Base-by-base conservation (phyloP, 148 eudicot species). In the Nepenthes gracilis region DNA sequence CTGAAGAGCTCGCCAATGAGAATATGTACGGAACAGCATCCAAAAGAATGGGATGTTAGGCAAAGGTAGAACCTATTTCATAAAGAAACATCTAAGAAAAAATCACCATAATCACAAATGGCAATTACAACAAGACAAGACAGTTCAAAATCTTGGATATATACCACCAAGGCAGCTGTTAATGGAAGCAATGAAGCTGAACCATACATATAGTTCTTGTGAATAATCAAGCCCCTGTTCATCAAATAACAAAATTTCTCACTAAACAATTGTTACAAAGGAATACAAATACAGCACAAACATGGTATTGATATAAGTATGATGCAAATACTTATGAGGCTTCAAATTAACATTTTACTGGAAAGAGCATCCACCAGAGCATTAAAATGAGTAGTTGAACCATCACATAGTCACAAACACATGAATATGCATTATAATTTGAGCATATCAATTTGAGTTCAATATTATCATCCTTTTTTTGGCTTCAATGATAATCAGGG, bases 21-120 rank as follows among this genome's bases (percentile, higher is more conserved):
- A 89, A 70, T 94, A 89, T 54, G 95, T 71, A 50, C 99, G 97
- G 67, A 85, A 94, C 33, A 89, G 80, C 74, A 81, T 55, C 97
- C 99, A 94, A 77, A 93, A 94, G 80, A 94, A 94, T 34, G 99
- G 95, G 69, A 94, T 81, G 70, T 94, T 94, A 47, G 99, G 99
- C 74, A 94, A 73, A 66, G 99, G 99, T 54, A 94, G 80, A 64
- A 94, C 89, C 99, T 93, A 37, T 33, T 60, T 72, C 35, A 45
- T 35, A 57, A 35, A 63, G 12, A 43, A 65, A 15, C 55, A 70
- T 51, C 57, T 54, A 43, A 56, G 50, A 61, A 47, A 35, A n/a
- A 0, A 48, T 34, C 11, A 68, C 9, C 12, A 58, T 47, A 32
- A 32, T 6, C n/a, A 58, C 2, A 51, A 57, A 57, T n/a, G 10